Evolutionary conservation across 2,329 filamentous ascomycete genomes (phyloP).

Genomic region (Teratosphaeria zuluensis): DNA sequence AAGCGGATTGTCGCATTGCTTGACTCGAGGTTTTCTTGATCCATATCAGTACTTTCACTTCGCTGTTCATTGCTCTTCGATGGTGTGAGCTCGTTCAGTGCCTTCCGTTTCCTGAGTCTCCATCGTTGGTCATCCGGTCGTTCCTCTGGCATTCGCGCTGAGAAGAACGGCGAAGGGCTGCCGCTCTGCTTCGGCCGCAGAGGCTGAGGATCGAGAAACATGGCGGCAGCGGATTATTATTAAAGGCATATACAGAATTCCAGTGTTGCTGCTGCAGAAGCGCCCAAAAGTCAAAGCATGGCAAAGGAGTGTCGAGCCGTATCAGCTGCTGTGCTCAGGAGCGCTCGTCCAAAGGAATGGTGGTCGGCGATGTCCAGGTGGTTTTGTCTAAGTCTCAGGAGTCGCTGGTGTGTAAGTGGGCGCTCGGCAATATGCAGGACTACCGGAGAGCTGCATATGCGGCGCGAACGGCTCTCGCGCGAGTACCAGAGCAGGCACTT

Average conservation of each 20-base stretch:
- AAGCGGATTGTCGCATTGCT: conserved; percentile 24
- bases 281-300: conserved; percentile 12
- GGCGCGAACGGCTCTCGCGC: neutral
- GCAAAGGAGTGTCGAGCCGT: conserved; percentile 5
- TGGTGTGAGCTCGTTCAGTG: conserved; percentile 18
- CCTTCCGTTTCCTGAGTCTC: conserved; percentile 11
- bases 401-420: conserved; percentile 3
- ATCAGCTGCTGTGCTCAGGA: conserved; percentile 3
- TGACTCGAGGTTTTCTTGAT: conserved; percentile 1
- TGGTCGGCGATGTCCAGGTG: conserved; percentile 5
- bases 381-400: conserved; percentile 12
- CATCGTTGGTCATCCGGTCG: conserved; percentile 12
- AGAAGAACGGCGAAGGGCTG: conserved; percentile 11
- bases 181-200: conserved; percentile 3
- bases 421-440: neutral
- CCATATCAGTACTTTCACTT: neutral
- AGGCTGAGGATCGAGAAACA: conserved; percentile 26
- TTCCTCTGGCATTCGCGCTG: conserved; percentile 12
- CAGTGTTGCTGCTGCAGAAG: conserved; percentile 4
- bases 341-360: conserved; percentile 1
- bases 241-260: neutral
- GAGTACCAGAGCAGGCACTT: neutral
- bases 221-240: conserved; percentile 4
- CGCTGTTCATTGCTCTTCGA: conserved; percentile 15
- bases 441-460: neutral